These are phyloP conservation scores for Colletotrichum cuscutae DNA, from an alignment of 2,329 filamentous ascomycete species.

Conservation along the genomic window DNA sequence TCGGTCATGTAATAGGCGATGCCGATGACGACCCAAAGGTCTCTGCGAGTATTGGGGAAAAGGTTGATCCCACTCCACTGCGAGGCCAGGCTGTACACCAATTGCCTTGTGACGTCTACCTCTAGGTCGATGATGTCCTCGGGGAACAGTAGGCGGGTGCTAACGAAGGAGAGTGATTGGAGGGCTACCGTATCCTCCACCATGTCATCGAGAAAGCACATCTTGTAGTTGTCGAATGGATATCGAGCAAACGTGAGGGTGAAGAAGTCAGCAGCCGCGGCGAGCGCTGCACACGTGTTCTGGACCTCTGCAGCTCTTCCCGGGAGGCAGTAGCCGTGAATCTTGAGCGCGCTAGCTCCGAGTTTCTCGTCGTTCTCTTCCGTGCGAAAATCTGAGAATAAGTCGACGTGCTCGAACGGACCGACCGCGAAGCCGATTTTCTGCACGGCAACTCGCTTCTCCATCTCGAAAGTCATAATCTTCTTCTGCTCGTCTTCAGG, in stretches of 20 bases:
- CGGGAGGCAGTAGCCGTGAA: slow-evolving; percentile 92
- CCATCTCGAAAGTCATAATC: slow-evolving; percentile 85
- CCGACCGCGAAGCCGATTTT: slow-evolving; percentile 95
- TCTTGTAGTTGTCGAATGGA: slow-evolving; percentile 90
- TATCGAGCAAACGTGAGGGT: slow-evolving; percentile 89
- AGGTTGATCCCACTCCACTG: slow-evolving; percentile 97
- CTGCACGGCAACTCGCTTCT: slow-evolving; percentile 80
- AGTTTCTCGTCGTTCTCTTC: slow-evolving; percentile 93
- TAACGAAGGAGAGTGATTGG: slow-evolving; percentile 88
- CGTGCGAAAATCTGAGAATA: slow-evolving; percentile 85
- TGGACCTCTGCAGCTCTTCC: slow-evolving; percentile 83
- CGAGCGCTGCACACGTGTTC: slow-evolving; percentile 87
- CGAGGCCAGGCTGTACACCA: slow-evolving; percentile 86
- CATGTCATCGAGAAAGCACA: slow-evolving; percentile 94
- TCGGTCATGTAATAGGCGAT: slow-evolving; percentile 96
- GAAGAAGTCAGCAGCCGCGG: slow-evolving; percentile 90
- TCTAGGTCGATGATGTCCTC: slow-evolving; percentile 86
- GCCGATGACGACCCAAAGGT: slow-evolving; percentile 90
- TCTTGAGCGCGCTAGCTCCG: slow-evolving; percentile 85
- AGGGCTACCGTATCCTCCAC: slow-evolving; percentile 78
- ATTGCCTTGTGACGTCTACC: slow-evolving; percentile 79
- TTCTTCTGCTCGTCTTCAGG: slow-evolving; percentile 83
- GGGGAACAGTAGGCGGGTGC: slow-evolving; percentile 84
- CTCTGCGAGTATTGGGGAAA: slow-evolving; percentile 80
- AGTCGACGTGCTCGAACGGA: slow-evolving; percentile 92